Conservation (phyloP, 176 grass and related monocot species). For the Ananas comosus region DNA sequence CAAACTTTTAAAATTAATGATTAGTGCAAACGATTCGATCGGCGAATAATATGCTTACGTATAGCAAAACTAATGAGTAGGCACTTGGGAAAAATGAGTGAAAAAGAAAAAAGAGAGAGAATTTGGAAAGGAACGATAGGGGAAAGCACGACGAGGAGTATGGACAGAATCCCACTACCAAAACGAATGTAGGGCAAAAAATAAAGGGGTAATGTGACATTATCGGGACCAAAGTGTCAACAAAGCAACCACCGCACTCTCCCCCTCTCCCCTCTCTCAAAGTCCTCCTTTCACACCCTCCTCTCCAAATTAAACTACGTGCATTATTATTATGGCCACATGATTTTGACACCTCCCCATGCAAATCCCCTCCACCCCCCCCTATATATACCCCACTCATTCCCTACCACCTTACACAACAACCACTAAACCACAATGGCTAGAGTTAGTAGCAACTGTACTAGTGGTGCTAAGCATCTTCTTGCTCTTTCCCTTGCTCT, state of each 20-base stretch:
- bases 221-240: background rate
- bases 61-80: too few relatives aligned
- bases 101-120: background rate
- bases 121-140: background rate
- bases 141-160: background rate
- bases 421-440: conserved; percentile 10
- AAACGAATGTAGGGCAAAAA: background rate
- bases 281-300: background rate
- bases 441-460: background rate
- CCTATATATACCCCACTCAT: conserved; percentile 24
- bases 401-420: conserved; percentile 10
- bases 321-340: background rate
- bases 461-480: conserved; percentile 14
- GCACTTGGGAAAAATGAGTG: background rate
- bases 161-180: conserved; percentile 1
- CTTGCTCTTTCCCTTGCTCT: conserved; percentile 19
- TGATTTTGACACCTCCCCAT: conserved; percentile 16
- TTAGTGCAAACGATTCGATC: too few relatives aligned
- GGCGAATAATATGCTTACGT: too few relatives aligned
- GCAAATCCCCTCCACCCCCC: background rate
- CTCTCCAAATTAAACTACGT: conserved; percentile 15
- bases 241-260: background rate
- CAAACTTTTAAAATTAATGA: too few relatives aligned
- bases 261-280: background rate
- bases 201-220: background rate